Conservation (phyloP, 495 filamentous ascomycete species). For the Xylaria longipes region DNA sequence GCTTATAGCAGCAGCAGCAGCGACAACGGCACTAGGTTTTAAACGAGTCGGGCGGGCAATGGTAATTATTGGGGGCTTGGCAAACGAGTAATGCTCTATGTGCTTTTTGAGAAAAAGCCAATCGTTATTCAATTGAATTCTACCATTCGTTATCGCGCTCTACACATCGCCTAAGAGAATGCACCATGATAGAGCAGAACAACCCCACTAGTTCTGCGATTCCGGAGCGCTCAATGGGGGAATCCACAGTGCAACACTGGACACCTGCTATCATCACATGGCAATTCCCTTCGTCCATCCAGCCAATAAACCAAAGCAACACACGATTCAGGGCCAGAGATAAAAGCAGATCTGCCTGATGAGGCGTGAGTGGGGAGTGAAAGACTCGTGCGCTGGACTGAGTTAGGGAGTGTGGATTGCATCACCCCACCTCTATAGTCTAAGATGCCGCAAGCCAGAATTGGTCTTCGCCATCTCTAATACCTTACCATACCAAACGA, state of each 20-base stretch:
- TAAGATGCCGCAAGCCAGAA: not conserved
- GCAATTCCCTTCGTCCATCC: conserved; percentile 10
- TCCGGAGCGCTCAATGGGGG: not conserved
- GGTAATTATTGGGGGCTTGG: not conserved
- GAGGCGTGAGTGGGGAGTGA: conserved; percentile 10
- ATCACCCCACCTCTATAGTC: conserved; percentile 13
- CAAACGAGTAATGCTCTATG: not conserved
- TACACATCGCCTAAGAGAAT: not conserved
- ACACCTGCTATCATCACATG: conserved; percentile 6
- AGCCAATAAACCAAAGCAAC: not conserved
- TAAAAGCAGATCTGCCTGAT: conserved; percentile 5
- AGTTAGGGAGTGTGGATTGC: conserved; percentile 7
- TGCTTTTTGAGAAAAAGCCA: not conserved
- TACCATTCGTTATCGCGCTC: not conserved
- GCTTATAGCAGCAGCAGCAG: conserved; percentile 4
- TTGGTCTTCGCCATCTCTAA: conserved; percentile 2
- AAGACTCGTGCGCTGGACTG: conserved; percentile 2
- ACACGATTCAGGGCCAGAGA: conserved; percentile 10
- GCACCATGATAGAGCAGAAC: conserved; percentile 4
- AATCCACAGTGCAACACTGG: conserved; percentile 1
- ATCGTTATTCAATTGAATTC: conserved; percentile 4
- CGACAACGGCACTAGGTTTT: conserved; percentile 6
- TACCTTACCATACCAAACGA: not conserved
- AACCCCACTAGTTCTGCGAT: conserved; percentile 25
- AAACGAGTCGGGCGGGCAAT: not conserved